A percentile compares a stretch with the other conserved stretches of the same genome.
Conservation (phyloP, 345 rosid species). For the Citrus glauca region DNA sequence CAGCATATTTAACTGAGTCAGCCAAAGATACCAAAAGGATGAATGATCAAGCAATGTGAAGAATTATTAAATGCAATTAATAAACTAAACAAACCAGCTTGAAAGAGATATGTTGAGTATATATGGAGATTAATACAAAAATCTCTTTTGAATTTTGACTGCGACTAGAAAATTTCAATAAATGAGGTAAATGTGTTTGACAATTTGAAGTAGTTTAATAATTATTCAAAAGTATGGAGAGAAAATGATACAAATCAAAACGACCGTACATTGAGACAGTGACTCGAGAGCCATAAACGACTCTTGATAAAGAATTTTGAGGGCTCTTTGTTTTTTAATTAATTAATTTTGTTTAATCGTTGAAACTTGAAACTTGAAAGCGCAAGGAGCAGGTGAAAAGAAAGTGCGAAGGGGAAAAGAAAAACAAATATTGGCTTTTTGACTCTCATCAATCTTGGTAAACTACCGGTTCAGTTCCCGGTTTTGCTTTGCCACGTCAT, state of each 20-base stretch:
- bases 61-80: not conserved
- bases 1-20: not conserved
- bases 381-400: not conserved
- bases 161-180: not conserved
- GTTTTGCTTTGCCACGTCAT: not conserved
- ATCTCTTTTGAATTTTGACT: not conserved
- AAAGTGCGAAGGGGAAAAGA: not conserved
- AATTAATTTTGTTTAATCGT: not conserved
- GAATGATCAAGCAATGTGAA: no score
- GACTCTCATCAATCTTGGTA: not conserved
- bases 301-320: not conserved
- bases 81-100: not conserved
- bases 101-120: not conserved
- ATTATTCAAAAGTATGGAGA: slow-evolving; percentile 2
- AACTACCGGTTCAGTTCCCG: not conserved
- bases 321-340: not conserved
- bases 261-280: not conserved
- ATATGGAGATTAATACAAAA: not conserved
- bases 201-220: not conserved
- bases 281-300: not conserved
- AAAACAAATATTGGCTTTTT: not conserved
- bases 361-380: not conserved
- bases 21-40: not conserved
- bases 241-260: not conserved
- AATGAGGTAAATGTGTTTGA: not conserved